Evolutionary conservation across 2,329 filamentous ascomycete genomes (phyloP).

Genomic region (Paecilomyces formosus): DNA sequence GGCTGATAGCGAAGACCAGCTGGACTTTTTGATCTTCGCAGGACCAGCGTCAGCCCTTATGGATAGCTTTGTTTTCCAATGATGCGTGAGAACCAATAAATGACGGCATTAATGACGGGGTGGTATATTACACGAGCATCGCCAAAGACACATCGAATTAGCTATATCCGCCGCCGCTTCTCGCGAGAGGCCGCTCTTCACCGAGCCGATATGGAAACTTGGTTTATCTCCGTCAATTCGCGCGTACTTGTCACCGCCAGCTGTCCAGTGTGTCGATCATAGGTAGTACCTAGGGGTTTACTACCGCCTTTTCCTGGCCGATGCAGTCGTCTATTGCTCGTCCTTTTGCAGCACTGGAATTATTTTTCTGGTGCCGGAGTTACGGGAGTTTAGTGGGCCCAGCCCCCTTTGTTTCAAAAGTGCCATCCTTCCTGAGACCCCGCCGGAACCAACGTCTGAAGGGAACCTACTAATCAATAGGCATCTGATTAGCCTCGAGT

Average conservation of each 20-base stretch:
- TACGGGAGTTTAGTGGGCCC: not conserved
- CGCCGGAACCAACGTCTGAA: not conserved
- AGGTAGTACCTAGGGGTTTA: not conserved
- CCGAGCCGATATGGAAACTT: not conserved
- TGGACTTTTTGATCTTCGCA: not conserved
- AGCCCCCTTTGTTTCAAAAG: too few species aligned
- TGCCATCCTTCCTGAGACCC: not conserved
- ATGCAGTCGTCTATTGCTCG: not conserved
- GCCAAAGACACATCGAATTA: not conserved
- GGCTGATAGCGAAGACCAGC: not conserved
- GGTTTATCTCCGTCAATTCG: not conserved
- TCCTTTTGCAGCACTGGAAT: not conserved
- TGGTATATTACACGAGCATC: not conserved
- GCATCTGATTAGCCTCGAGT: not conserved
- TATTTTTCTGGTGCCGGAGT: too few species aligned
- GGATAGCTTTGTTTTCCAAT: not conserved
- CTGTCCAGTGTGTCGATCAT: not conserved
- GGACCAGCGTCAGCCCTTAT: not conserved
- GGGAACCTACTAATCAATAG: not conserved
- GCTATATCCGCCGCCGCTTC: not conserved
- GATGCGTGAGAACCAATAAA: not conserved
- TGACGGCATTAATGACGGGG: too few species aligned
- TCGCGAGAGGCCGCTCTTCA: not conserved
- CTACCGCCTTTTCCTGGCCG: not conserved
- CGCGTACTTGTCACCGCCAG: not conserved